Evolutionary conservation across 1,139 yeast genomes (phyloP).

Genomic region (Taiozyma sp.): DNA sequence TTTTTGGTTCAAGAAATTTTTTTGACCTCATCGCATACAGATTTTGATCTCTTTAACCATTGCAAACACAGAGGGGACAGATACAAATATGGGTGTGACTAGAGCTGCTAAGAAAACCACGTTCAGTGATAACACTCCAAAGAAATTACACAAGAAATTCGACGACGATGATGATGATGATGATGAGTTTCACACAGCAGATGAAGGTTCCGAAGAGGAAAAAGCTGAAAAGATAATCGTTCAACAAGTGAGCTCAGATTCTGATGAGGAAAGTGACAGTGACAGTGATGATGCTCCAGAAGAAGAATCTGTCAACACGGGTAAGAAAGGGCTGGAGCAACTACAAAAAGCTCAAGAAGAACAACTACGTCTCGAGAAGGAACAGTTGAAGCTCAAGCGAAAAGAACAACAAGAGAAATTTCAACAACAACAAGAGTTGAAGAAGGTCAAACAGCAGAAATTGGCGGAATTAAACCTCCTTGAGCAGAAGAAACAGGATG

Average conservation of each 20-base stretch:
- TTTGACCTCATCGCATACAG: slow-evolving; percentile 1
- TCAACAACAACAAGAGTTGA: slow-evolving; percentile 38
- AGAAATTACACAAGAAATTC: slow-evolving; percentile 16
- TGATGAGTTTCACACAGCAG: slow-evolving; percentile 19
- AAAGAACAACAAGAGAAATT: slow-evolving; percentile 43
- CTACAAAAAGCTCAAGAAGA: slow-evolving; percentile 33
- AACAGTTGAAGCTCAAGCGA: slow-evolving; percentile 43
- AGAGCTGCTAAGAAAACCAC: not conserved
- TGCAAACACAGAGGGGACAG: not conserved
- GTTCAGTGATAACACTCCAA: slow-evolving; percentile 1
- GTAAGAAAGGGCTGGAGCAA: slow-evolving; percentile 28
- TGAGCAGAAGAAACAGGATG: slow-evolving; percentile 22
- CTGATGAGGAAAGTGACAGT: slow-evolving; percentile 17
- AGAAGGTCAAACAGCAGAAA: slow-evolving; percentile 30
- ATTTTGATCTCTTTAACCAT: not conserved
- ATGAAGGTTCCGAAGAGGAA: slow-evolving; percentile 11
- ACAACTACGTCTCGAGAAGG: slow-evolving; percentile 33
- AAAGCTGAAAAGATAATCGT: slow-evolving; percentile 3
- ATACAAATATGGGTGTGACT: not conserved
- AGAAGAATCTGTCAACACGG: slow-evolving; percentile 30
- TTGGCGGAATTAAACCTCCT: slow-evolving; percentile 29
- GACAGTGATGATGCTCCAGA: slow-evolving; percentile 33
- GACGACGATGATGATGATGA: slow-evolving; percentile 11
- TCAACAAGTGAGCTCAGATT: not conserved
- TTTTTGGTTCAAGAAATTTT: not conserved